phyloP scores from a whole-genome alignment of 2,329 filamentous ascomycete genomes.

The Hypoxylon sp. region DNA sequence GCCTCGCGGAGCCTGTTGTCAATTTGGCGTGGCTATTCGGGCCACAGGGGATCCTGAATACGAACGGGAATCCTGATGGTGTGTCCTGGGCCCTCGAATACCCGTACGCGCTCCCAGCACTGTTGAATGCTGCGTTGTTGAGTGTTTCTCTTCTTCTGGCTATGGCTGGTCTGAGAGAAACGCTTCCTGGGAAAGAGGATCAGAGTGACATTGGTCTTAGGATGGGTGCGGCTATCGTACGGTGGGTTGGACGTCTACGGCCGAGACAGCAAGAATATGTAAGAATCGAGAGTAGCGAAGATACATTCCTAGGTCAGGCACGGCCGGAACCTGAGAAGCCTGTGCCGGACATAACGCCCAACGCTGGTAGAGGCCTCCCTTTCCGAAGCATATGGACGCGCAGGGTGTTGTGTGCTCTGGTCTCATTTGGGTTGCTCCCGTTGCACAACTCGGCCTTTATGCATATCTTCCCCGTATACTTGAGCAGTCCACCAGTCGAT shows the following conservation, averaged over 20 bases:
- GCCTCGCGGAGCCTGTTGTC: conserved; percentile 61
- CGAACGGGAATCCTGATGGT: conserved; percentile 50
- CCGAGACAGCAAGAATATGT: conserved; percentile 36
- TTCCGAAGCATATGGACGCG: conserved; percentile 52
- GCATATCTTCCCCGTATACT: conserved; percentile 73
- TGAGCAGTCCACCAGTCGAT: conserved; percentile 68
- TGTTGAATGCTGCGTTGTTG: conserved; percentile 58
- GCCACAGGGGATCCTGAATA: conserved; percentile 55
- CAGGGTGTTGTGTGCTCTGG: conserved; percentile 54
- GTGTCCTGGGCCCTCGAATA: conserved; percentile 59
- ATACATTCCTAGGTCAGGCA: conserved; percentile 36
- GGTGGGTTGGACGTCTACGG: conserved; percentile 34
- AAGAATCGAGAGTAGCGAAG: conserved; percentile 40
- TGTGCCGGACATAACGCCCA: not conserved
- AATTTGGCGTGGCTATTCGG: conserved; percentile 59
- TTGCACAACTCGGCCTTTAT: conserved; percentile 76
- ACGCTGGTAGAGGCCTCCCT: conserved; percentile 25
- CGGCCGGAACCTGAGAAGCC: conserved; percentile 40
- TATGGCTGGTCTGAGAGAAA: conserved; percentile 56
- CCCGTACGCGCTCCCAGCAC: conserved; percentile 61
- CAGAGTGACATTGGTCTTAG: conserved; percentile 44
- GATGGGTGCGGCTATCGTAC: conserved; percentile 34
- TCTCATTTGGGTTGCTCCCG: conserved; percentile 65
- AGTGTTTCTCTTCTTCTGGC: conserved; percentile 53
- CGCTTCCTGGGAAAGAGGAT: conserved; percentile 55